Conservation (phyloP, 2,329 filamentous ascomycete species). For the Xylariaceae sp. region DNA sequence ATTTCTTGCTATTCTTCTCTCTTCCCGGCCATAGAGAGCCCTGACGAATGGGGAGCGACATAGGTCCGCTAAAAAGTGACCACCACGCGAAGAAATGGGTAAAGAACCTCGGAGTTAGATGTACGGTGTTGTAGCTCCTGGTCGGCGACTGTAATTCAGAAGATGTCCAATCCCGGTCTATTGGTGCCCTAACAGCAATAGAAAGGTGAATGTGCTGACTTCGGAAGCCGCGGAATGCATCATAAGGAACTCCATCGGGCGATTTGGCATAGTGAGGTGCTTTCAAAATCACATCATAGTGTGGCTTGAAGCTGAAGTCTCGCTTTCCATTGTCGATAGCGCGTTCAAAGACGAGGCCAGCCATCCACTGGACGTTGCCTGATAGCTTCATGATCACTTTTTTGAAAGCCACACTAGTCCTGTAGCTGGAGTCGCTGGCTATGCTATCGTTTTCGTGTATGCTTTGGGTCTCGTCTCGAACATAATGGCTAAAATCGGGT, state of each 20-base stretch:
- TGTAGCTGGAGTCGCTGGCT: conserved; percentile 59
- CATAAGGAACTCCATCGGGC: conserved; percentile 60
- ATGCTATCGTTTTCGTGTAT: conserved; percentile 55
- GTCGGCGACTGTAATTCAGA: conserved; percentile 66
- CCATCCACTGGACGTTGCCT: conserved; percentile 89
- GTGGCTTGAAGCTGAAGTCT: conserved; percentile 84
- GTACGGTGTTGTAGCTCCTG: conserved; percentile 92
- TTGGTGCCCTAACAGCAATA: conserved; percentile 81
- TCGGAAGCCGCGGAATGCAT: conserved; percentile 94
- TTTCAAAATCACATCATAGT: conserved; percentile 86
- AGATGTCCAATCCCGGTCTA: conserved; percentile 80
- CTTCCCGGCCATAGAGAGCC: conserved; percentile 85
- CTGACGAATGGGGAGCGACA: conserved; percentile 92
- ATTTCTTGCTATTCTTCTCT: conserved; percentile 98
- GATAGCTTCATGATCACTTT: conserved; percentile 99
- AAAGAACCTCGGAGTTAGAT: conserved; percentile 92
- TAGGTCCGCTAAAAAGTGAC: conserved; percentile 90
- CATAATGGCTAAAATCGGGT: conserved; percentile 87
- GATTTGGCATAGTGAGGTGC: conserved; percentile 69
- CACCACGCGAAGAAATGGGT: conserved; percentile 98
- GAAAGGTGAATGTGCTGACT: conserved; percentile 97
- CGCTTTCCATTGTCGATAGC: conserved; percentile 68
- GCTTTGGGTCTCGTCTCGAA: conserved; percentile 58
- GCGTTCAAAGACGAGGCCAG: conserved; percentile 87
- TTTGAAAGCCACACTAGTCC: conserved; percentile 81